These are phyloP conservation scores for Cladosporium phlei DNA, from an alignment of 2,329 filamentous ascomycete genomes.

Conservation along the genomic window DNA sequence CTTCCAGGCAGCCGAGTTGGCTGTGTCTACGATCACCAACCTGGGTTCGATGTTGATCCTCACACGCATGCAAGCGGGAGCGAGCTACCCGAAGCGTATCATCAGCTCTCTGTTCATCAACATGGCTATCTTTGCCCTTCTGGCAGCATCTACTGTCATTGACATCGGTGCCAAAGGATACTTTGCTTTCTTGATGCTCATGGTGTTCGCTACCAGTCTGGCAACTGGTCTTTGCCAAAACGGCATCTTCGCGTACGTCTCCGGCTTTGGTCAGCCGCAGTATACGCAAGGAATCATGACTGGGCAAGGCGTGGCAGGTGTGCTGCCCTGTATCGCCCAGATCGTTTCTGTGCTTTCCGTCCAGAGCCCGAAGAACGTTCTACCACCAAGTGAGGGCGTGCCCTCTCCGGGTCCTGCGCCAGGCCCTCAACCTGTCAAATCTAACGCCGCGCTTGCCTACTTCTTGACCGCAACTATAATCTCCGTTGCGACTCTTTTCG, in stretches of 20 bases:
- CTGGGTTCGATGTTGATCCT: slow-evolving; percentile 71
- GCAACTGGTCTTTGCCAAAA: slow-evolving; percentile 88
- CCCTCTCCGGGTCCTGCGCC: slow-evolving; percentile 10
- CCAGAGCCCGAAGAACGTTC: slow-evolving; percentile 27
- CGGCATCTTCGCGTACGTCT: slow-evolving; percentile 85
- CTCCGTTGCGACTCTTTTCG: slow-evolving; percentile 63
- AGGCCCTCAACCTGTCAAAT: slow-evolving; percentile 43
- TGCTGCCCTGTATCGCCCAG: slow-evolving; percentile 81
- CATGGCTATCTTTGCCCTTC: slow-evolving; percentile 66
- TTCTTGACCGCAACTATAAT: slow-evolving; percentile 83
- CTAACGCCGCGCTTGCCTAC: slow-evolving; percentile 78
- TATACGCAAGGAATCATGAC: slow-evolving; percentile 97
- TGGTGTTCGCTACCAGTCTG: slow-evolving; percentile 73
- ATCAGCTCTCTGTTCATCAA: slow-evolving; percentile 71
- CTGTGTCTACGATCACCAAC: slow-evolving; percentile 80
- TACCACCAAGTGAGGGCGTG: slow-evolving; percentile 6
- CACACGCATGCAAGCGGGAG: slow-evolving; percentile 71
- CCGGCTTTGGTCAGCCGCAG: slow-evolving; percentile 75
- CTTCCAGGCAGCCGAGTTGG: slow-evolving; percentile 86
- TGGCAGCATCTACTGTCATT: slow-evolving; percentile 72
- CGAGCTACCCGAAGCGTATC: slow-evolving; percentile 86
- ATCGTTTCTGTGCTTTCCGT: slow-evolving; percentile 75
- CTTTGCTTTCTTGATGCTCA: slow-evolving; percentile 73
- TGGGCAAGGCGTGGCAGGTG: slow-evolving; percentile 86
- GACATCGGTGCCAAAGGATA: slow-evolving; percentile 61